Evolutionary conservation across 495 filamentous ascomycete species (phyloP), one percentile per base, ranked within the genome.

Genomic region (Podospora australis): DNA sequence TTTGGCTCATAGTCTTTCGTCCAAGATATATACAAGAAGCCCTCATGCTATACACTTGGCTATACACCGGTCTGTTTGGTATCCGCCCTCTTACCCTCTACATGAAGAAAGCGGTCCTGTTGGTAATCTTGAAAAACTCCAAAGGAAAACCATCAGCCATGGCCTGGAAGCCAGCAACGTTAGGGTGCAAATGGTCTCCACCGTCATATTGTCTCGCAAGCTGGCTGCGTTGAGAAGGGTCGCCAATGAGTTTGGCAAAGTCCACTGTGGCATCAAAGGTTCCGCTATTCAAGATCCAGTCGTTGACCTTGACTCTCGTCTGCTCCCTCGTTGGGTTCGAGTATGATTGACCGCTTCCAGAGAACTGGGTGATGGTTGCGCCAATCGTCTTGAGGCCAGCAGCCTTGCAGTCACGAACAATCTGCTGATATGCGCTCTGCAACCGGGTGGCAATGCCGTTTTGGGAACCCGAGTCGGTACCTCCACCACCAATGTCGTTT

Each of bases 101-200:
- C n/a, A n/a, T n/a, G n/a, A n/a, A n/a, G n/a, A n/a, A n/a, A n/a
- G n/a, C n/a, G 9, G 21, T 44, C 14, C 14, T 32, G 19, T 36
- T 14, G 19, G 19, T 16, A 14, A 17, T 17, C n/a, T 59, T 57
- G 32, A 86, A 81, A 9, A 86, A 55, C 7, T 70, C 69, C 50
- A 87, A 50, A 3, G 78, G 78, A 52, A 86, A 82, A 26, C 64
- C 59, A 56, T 78, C 69, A 4, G 81, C 84, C 56, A 88, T 71
- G 0, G 70, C 74, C 56, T 81, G 69, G 61, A 78, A 88, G 0
- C 78, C 83, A 6, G 60, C 69, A n/a, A 70, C 73, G 65, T 82
- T 87, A 0, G 82, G 82, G 70, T 89, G 84, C 56, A 89, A 60
- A 57, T 79, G 78, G 65, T 87, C 85, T 0, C 85, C 85, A 3